Evolutionary conservation across 1,284 basidiomycete genomes (phyloP), one percentile per base, ranked within the genome.

Genomic region (Dichomitus squalens): DNA sequence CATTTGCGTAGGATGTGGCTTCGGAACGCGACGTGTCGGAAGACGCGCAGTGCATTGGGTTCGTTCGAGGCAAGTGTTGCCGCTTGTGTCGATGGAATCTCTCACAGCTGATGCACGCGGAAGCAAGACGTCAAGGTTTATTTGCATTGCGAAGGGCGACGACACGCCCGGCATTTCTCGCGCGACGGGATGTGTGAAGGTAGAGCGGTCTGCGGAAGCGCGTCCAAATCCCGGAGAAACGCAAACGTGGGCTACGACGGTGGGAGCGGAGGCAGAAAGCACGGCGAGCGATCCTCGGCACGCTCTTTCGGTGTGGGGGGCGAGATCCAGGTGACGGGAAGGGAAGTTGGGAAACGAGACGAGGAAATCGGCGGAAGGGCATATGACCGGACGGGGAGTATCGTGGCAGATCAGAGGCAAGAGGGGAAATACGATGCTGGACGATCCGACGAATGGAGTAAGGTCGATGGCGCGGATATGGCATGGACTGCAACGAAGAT

Each of bases 21-120:
- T 44, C 36, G 46, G 18, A 23, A 11, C 23, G 16, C 41, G 39
- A 12, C 21, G 38, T 21, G 41, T 20, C 21, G 36, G 20, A 14
- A 18, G 14, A 34, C 23, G 25, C 36, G 51, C 21, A 34, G 35
- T 40, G 23, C 11, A n/a, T 2, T 47, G 29, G 7, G 18, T 47
- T 47, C 31, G 35, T 36, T 9, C 23, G 31, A 49, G 49, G 49
- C 49, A 40, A 14, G 23, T 8, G 47, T 18, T 21, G 41, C 52
- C 20, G 29, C 41, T 18, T 23, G 25, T 16, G 41, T 21, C 25
- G 21, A 16, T n/a, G 12, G 4, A 31, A 18, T 33, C 36, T 58
- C 54, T 47, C 57, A 59, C 60, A 58, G 50, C 29, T 52, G 60
- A 62, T 62, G 46, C 60, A 62, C 57, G 57, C 55, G 55, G 57